Conservation (phyloP, 2,329 filamentous ascomycete species). For the Diaporthe sp. region DNA sequence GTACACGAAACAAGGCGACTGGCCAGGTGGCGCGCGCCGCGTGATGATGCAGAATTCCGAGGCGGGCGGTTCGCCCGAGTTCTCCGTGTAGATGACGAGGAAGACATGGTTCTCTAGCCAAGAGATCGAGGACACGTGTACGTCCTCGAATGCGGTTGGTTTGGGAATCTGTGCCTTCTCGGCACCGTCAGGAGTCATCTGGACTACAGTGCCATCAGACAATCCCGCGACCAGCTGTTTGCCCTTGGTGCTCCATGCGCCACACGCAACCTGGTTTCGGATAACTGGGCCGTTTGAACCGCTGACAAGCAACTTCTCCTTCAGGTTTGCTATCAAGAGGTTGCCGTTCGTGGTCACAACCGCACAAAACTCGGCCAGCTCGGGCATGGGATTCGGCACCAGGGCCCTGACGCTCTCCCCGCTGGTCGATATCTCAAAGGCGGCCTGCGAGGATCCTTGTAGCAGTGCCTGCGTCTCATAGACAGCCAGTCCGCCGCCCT, state of each 20-base stretch:
- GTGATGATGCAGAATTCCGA: conserved; percentile 85
- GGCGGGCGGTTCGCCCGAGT: conserved; percentile 65
- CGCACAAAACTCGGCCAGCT: conserved; percentile 80
- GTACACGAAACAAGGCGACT: conserved; percentile 70
- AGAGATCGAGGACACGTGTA: conserved; percentile 81
- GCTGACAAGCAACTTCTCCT: conserved; percentile 67
- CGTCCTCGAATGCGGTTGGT: conserved; percentile 74
- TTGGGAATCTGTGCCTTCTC: conserved; percentile 83
- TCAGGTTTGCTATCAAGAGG: conserved; percentile 84
- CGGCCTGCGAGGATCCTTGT: conserved; percentile 72
- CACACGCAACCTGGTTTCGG: conserved; percentile 81
- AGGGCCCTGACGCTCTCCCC: conserved; percentile 78
- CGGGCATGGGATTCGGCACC: conserved; percentile 81
- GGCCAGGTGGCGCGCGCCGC: conserved; percentile 63
- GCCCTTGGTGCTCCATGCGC: conserved; percentile 91
- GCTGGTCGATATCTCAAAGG: conserved; percentile 82
- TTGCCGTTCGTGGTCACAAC: conserved; percentile 84
- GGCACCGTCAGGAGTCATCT: conserved; percentile 85
- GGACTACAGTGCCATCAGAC: conserved; percentile 80
- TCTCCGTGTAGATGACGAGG: conserved; percentile 80
- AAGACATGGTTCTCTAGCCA: conserved; percentile 94
- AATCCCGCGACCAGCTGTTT: conserved; percentile 93
- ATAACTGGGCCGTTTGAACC: conserved; percentile 72
- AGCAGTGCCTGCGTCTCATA: conserved; percentile 80
- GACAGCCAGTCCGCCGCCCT: conserved; percentile 82